Conservation (phyloP, 1,139 yeast genomes). For the Geotrichum bryndzae region DNA sequence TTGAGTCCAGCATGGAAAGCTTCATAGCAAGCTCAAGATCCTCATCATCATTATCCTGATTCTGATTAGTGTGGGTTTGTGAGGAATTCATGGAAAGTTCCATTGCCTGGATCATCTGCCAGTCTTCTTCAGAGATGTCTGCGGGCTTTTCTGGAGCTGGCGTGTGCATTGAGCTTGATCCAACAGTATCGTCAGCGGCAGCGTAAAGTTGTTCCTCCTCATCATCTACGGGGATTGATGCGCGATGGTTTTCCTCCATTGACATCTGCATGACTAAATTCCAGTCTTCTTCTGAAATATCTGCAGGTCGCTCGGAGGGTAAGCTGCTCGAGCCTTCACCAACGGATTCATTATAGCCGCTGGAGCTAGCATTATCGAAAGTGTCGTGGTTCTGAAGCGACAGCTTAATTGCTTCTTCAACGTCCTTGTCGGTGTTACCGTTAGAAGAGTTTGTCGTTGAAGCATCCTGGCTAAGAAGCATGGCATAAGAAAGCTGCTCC, state of each 20-base stretch:
- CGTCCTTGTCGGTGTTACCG: conserved; percentile 23
- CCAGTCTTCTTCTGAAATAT: conserved; percentile 7
- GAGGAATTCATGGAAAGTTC: neutral
- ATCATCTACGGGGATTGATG: conserved; percentile 14
- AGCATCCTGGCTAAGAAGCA: conserved; percentile 34
- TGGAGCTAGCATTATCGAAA: neutral
- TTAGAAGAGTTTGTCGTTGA: conserved; percentile 15
- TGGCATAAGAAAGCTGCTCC: conserved; percentile 41
- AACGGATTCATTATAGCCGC: neutral
- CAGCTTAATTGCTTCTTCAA: conserved; percentile 24
- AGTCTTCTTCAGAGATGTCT: conserved; percentile 3
- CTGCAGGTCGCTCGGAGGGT: neutral
- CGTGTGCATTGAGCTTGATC: neutral
- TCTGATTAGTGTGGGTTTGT: neutral
- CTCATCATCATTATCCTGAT: conserved; percentile 14
- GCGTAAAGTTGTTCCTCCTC: neutral
- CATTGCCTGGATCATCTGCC: conserved; percentile 3
- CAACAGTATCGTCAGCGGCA: neutral
- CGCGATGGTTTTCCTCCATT: conserved; percentile 13
- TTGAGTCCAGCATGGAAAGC: conserved; percentile 12
- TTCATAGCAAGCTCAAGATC: conserved; percentile 18
- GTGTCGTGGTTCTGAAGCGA: conserved; percentile 19
- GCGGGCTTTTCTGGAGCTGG: neutral
- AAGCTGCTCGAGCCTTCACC: neutral
- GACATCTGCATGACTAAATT: conserved; percentile 20